These are phyloP conservation scores for Daldinia sp. DNA, from an alignment of 2,329 filamentous ascomycete species.

Conservation along the genomic window DNA sequence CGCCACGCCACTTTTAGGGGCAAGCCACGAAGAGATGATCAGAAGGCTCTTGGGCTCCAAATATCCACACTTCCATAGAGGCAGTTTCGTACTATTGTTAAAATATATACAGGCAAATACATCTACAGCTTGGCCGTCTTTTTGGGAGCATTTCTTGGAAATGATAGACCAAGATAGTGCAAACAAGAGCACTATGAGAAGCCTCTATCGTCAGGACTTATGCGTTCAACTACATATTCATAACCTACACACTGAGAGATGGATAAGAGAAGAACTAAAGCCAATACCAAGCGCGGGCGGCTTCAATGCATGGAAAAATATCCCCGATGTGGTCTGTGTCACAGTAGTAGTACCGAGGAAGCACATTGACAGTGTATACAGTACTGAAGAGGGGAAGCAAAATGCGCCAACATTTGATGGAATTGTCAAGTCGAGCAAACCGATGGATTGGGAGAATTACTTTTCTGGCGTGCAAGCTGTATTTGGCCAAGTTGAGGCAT, in stretches of 20 bases:
- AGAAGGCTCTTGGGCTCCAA: slow-evolving; percentile 26
- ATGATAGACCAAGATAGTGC: slow-evolving; percentile 49
- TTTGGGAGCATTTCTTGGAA: slow-evolving; percentile 50
- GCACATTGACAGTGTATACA: slow-evolving; percentile 28
- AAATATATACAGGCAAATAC: slow-evolving; percentile 54
- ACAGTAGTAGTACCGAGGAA: slow-evolving; percentile 41
- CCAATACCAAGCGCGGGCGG: slow-evolving; percentile 42
- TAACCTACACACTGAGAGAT: slow-evolving; percentile 51
- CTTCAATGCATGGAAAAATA: slow-evolving; percentile 55
- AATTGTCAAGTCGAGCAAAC: slow-evolving; percentile 12
- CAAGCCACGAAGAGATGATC: slow-evolving; percentile 16
- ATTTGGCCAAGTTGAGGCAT: slow-evolving; percentile 55
- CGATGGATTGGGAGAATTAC: slow-evolving; percentile 8
- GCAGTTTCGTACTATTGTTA: slow-evolving; percentile 56
- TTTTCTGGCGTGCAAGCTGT: slow-evolving; percentile 57
- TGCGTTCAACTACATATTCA: slow-evolving; percentile 54
- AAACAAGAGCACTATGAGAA: slow-evolving; percentile 7
- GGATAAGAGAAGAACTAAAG: slow-evolving; percentile 47
- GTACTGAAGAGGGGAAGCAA: slow-evolving; percentile 8
- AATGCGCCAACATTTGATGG: slow-evolving; percentile 38
- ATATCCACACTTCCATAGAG: slow-evolving; percentile 54
- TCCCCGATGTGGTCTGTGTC: slow-evolving; percentile 50
- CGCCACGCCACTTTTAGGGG: slow-evolving; percentile 32
- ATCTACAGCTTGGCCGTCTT: slow-evolving; percentile 52
- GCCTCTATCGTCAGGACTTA: slow-evolving; percentile 53